Evolutionary conservation across 1,139 yeast species (phyloP).

Genomic region (Williopsis jadinii): DNA sequence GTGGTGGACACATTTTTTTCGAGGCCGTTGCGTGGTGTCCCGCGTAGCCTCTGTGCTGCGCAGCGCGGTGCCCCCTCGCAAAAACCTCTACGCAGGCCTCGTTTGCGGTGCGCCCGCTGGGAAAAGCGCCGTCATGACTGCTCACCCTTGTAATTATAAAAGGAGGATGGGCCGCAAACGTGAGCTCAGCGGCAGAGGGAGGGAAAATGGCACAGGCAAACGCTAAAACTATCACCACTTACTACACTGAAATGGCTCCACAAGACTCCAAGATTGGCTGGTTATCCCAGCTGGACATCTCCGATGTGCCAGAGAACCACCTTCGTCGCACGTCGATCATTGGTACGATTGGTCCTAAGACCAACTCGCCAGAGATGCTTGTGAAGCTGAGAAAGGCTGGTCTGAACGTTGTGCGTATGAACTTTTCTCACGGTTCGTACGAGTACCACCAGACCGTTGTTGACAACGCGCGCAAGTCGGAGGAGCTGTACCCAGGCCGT

Average conservation of each 20-base stretch:
- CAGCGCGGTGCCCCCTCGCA: too few species aligned
- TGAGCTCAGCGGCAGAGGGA: too few species aligned
- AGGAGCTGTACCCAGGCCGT: conserved; percentile 84
- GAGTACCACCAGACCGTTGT: conserved; percentile 95
- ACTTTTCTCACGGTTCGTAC: conserved; percentile 96
- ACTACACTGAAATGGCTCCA: conserved; percentile 9
- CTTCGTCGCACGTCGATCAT: conserved; percentile 94
- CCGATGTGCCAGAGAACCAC: conserved; percentile 73
- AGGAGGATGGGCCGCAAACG: too few species aligned
- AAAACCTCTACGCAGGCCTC: too few species aligned
- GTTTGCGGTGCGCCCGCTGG: too few species aligned
- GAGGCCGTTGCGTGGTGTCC: too few species aligned
- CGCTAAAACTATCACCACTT: too few species aligned
- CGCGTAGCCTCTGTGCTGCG: too few species aligned
- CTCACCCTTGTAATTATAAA: too few species aligned
- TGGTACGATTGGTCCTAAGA: conserved; percentile 97
- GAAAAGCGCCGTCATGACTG: too few species aligned
- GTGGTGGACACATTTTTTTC: too few species aligned
- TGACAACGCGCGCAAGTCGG: conserved; percentile 94
- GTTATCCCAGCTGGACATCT: conserved; percentile 77
- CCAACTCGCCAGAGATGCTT: conserved; percentile 81
- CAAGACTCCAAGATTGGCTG: conserved; percentile 36
- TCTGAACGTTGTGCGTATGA: conserved; percentile 95
- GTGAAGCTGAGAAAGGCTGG: conserved; percentile 94
- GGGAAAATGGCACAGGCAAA: too few species aligned